Evolutionary conservation across 2,329 filamentous ascomycete genomes (phyloP), one percentile per base, ranked within the genome.

Genomic region (Calycina herbarum): DNA sequence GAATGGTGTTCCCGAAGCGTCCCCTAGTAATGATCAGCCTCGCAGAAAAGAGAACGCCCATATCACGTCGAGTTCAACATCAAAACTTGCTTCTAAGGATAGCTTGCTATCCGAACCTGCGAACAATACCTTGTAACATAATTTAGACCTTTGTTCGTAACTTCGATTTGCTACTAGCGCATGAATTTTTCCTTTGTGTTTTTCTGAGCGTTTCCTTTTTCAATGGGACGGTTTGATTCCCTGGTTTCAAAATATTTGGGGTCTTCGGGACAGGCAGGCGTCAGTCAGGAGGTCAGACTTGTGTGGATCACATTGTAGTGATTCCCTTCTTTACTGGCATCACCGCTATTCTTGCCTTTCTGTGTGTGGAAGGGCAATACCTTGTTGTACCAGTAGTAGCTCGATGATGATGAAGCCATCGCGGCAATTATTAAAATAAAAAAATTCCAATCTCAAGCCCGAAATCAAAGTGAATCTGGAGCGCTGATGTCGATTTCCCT

Each of bases 81-180:
- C 67, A 57, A 69, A 67, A 38, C 51, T 63, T 64, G 45, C 62
- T 51, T 59, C 59, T 27, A 62, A 63, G 60, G 65, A 64, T 67
- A 66, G 61, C 64, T 56, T 64, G 58, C 64, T 68, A 40, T 64
- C 67, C 40, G 67, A 70, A 67, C 65, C 66, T 61, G 45, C 68
- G 64, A 73, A 73, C 65, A 68, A 70, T 68, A 70, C 71, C 71
- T 72, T 79, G 78, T 78, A 79, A 77, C 70, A 77, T 78, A 77
- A 54, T 69, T 73, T 74, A 74, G 73, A 75, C 66, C 20, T 67
- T 71, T 61, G 64, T 67, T 63, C 65, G 64, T 13, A 62, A 59
- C 66, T 15, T 64, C 61, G 64, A 66, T 69, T 64, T 69, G 67
- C 65, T 63, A 45, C 57, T 60, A 56, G 40, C 66, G 66, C 63